Percentiles rank a stretch among this genome's conserved stretches.
Conservation (phyloP, 139 green algal species). For the Astrephomene gubernaculifera region DNA sequence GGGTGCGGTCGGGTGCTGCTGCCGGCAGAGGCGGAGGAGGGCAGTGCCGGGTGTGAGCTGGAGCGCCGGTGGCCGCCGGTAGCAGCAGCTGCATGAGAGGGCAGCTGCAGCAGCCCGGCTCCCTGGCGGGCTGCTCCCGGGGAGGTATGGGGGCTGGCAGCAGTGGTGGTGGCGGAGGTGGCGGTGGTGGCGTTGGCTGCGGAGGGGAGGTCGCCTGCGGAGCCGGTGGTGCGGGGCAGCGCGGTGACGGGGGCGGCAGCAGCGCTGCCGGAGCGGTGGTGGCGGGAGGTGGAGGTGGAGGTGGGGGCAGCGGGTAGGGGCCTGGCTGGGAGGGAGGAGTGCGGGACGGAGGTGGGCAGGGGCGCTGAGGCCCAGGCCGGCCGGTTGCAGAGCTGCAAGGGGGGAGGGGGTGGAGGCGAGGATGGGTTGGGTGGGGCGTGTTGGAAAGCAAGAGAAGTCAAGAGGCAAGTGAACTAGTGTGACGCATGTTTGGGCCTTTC, state of each 20-base stretch:
- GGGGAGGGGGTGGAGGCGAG: not conserved
- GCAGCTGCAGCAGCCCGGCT: not conserved
- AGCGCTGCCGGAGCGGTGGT: conserved; percentile 8
- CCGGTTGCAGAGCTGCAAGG: not conserved
- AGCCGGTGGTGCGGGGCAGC: too few relatives aligned
- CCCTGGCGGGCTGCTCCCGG: too few relatives aligned
- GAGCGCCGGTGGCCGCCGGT: conserved; percentile 1
- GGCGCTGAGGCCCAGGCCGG: not conserved
- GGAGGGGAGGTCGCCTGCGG: too few relatives aligned
- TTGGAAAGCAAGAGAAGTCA: too few relatives aligned
- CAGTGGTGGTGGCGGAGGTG: not conserved
- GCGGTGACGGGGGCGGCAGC: not conserved
- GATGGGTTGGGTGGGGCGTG: too few relatives aligned
- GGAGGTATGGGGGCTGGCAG: not conserved
- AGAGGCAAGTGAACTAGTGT: too few relatives aligned
- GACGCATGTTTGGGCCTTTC: too few relatives aligned
- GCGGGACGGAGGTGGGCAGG: not conserved
- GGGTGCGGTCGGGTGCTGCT: too few relatives aligned
- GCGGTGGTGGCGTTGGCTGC: not conserved
- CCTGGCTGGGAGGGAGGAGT: too few relatives aligned
- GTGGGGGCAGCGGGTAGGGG: not conserved
- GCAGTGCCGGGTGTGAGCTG: conserved; percentile 13
- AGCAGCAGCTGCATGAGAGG: not conserved
- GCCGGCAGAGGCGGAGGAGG: too few relatives aligned
- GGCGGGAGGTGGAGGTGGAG: not conserved